Evolutionary conservation across 2,329 filamentous ascomycete genomes (phyloP), one percentile per base, ranked within the genome.

Genomic region (Phaeosphaeriaceae sp.): DNA sequence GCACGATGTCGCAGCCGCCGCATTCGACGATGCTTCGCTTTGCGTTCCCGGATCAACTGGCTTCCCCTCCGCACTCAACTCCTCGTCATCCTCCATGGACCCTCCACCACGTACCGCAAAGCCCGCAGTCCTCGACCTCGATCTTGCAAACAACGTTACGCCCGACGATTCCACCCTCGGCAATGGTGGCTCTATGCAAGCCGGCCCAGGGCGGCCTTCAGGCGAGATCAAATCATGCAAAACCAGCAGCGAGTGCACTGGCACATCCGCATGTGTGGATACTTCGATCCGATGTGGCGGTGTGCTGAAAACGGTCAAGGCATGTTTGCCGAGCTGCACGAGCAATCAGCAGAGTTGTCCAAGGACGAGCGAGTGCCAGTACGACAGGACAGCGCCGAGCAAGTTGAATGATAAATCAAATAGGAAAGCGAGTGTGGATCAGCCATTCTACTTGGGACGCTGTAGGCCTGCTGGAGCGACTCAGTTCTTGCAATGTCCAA

Each of bases 31-130:
- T 36, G 58, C 60, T 1, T 60, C 61, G 2, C 67, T 73, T 6
- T 79, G 75, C 56, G 69, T 78, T 24, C 57, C 68, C 46, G 74
- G 65, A 48, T 77, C 75, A 1, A 72, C 68, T 1, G 69, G 70
- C 24, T 74, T 61, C 41, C 57, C 59, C 15, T 56, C 46, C 7
- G 48, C 61, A 46, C 53, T 50, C 49, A 61, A 56, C 50, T 48
- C 58, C 9, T 25, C 40, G 15, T 51, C 58, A 3, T 20, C 24
- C 13, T 50, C 40, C 27, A 58, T 21, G 13, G 6, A 5, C 27
- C 52, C 58, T 36, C 46, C 54, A 19, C 57, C 57, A 51, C 41
- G 24, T 36, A 51, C 42, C 45, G 21, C 53, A 44, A n/a, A 24
- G 17, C 20, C 20, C 19, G n/a, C 25, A 25, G 24, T 22, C 49